Base-by-base conservation (phyloP, 2,329 filamentous ascomycete genomes). In the Colletotrichum sp. region DNA sequence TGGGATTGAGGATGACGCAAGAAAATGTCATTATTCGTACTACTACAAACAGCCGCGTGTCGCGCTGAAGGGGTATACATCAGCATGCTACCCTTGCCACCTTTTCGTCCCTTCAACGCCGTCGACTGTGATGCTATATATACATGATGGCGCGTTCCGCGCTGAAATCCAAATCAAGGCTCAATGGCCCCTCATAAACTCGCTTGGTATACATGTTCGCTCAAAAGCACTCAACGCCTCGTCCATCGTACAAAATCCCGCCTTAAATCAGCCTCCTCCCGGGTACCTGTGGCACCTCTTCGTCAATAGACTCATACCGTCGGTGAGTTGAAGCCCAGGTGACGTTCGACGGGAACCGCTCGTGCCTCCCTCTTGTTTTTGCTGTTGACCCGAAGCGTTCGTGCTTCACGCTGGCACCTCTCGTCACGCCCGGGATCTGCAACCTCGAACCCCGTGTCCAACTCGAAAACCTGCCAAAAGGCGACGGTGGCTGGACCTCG, bases 11-110 rank as follows among this genome's bases (percentile, higher is more conserved):
- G 26, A 9, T 34, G 28, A 36, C 30, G 28, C n/a, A 68, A 60
- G 32, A 75, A 57, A 75, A 72, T 32, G 55, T 66, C 69, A 68
- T 75, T 75, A 69, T 64, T 75, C 64, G 70, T 73, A 72, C 38
- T 64, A 61, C 55, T 73, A 73, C 65, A 58, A 74, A 64, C 55
- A 72, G 69, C 55, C 18, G 73, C 69, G 55, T 60, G 26, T n/a
- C 65, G 69, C 57, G 69, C 73, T 36, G 32, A 63, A 72, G 26
- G 69, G 69, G 73, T 75, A 67, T 75, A 60, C 34, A 66, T 18
- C 34, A 32, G 43, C 61, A 55, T 55, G 69, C 72, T 72, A 72
- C 55, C 69, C 69, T 67, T 43, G 58, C 36, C 34, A 48, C 58
- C 69, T 28, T 55, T 38, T 30, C 28, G 30, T 71, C 18, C 26